phyloP scores from a whole-genome alignment of 2,329 filamentous ascomycete genomes.

The Fusarium verrucosum region DNA sequence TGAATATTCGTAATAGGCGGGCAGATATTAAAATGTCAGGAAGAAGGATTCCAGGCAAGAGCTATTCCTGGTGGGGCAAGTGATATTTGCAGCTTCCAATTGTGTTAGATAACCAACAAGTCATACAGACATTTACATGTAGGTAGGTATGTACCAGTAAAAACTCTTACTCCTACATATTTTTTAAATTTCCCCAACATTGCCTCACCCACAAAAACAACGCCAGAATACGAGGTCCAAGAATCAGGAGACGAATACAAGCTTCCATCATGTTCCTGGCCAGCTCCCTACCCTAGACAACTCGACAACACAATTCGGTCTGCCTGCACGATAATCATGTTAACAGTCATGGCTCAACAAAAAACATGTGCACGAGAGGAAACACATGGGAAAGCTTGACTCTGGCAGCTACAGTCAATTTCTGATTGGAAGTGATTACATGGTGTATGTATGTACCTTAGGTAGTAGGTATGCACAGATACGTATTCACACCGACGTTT shows the following conservation, averaged over 20 bases:
- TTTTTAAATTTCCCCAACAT: too few relatives aligned
- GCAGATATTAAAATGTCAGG: too few relatives aligned
- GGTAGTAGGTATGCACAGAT: too few relatives aligned
- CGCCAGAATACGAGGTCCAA: not conserved
- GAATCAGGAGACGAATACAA: not conserved
- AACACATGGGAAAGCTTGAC: constrained; percentile 2
- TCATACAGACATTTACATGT: too few relatives aligned
- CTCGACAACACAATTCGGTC: not conserved
- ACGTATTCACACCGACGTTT: constrained; percentile 39
- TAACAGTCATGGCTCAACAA: constrained; percentile 1
- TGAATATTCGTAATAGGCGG: constrained; percentile 9
- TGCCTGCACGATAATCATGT: not conserved
- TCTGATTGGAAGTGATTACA: constrained; percentile 13
- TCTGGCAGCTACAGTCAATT: constrained; percentile 4
- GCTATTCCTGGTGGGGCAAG: not conserved
- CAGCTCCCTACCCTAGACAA: constrained; percentile 14
- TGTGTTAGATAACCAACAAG: not conserved
- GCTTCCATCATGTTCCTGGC: not conserved
- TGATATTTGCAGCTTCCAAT: not conserved
- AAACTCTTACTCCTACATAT: not conserved
- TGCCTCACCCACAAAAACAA: not conserved
- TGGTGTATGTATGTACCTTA: too few relatives aligned
- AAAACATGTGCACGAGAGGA: constrained; percentile 4
- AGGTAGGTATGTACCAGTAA: too few relatives aligned
- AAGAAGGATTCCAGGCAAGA: not conserved